These are phyloP conservation scores for Volvariella surrecta DNA, from an alignment of 1,284 basidiomycete species.

Conservation along the genomic window DNA sequence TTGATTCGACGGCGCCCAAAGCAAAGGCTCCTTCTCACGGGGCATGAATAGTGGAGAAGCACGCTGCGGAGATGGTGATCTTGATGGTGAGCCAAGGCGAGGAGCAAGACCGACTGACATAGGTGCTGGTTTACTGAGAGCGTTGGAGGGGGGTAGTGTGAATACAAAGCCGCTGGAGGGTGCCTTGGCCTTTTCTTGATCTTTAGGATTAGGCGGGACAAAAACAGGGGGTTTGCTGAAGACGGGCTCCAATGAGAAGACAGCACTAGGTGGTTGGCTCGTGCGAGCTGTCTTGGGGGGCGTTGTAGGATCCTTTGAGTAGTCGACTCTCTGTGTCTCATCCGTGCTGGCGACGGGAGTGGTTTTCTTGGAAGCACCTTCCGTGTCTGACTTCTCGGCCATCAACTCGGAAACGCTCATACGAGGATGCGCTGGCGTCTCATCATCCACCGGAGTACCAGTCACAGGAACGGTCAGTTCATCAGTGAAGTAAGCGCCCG, in stretches of 20 bases:
- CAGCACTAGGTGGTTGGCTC: slow-evolving; percentile 25
- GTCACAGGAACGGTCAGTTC: neutral
- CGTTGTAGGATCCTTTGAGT: slow-evolving; percentile 40
- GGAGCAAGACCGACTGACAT: slow-evolving; percentile 36
- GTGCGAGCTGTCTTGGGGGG: slow-evolving; percentile 49
- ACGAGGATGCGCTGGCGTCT: slow-evolving; percentile 14
- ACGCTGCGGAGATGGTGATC: neutral
- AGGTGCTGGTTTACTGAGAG: slow-evolving; percentile 33
- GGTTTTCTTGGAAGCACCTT: too few relatives aligned
- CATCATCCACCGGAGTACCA: slow-evolving; percentile 1
- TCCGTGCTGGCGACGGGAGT: too few relatives aligned
- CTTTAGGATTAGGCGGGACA: slow-evolving; percentile 26
- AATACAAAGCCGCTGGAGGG: slow-evolving; percentile 10
- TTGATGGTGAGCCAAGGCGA: slow-evolving; percentile 19
- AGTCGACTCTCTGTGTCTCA: slow-evolving; percentile 5
- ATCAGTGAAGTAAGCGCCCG: neutral
- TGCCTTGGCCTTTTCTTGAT: neutral
- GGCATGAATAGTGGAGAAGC: slow-evolving; percentile 14
- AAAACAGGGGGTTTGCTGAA: slow-evolving; percentile 58
- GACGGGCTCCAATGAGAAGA: slow-evolving; percentile 32
- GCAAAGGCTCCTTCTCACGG: slow-evolving; percentile 7
- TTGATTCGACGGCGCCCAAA: neutral
- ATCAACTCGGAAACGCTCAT: slow-evolving; percentile 47
- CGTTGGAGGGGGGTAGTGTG: slow-evolving; percentile 12
- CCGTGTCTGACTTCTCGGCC: too few relatives aligned